A percentile compares a stretch with the other conserved stretches of the same genome.
Evolutionary conservation across 2,329 filamentous ascomycete genomes (phyloP).

Genomic region (Raffaelea arxii): DNA sequence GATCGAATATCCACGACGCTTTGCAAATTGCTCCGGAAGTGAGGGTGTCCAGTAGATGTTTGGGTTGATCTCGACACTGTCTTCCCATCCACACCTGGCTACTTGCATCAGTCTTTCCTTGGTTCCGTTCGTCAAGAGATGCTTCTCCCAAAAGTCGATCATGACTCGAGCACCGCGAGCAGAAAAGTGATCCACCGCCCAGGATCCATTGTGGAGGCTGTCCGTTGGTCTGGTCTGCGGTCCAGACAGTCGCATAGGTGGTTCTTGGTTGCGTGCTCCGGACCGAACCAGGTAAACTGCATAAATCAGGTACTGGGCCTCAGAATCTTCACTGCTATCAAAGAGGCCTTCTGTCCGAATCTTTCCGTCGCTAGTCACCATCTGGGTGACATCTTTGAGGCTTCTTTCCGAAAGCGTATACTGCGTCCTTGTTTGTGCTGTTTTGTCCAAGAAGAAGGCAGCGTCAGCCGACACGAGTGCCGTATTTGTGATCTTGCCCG

Average conservation of each 20-base stretch:
- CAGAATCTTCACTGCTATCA: neutral
- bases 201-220: slow-evolving; percentile 15
- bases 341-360: neutral
- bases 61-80: slow-evolving; percentile 23
- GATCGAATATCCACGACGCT: slow-evolving; percentile 23
- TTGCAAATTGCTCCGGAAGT: slow-evolving; percentile 20
- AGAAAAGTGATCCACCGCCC: slow-evolving; percentile 24
- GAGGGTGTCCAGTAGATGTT: slow-evolving; percentile 26
- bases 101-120: slow-evolving; percentile 20
- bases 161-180: slow-evolving; percentile 22
- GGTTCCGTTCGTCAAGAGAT: slow-evolving; percentile 22
- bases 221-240: slow-evolving; percentile 6
- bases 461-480: neutral
- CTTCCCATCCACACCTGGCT: slow-evolving; percentile 26
- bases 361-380: slow-evolving; percentile 1
- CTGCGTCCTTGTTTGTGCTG: neutral
- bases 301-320: slow-evolving; percentile 5
- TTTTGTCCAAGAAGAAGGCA: neutral
- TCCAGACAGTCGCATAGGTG: neutral
- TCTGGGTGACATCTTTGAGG: slow-evolving; percentile 5
- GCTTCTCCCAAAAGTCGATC: slow-evolving; percentile 27
- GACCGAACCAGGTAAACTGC: slow-evolving; percentile 11
- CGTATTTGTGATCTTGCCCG: slow-evolving; percentile 6
- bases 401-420: slow-evolving; percentile 7
- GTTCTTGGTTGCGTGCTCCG: slow-evolving; percentile 9